Evolutionary conservation across 2,329 filamentous ascomycete genomes (phyloP).

Genomic region (Atkinsonella hypoxylon): DNA sequence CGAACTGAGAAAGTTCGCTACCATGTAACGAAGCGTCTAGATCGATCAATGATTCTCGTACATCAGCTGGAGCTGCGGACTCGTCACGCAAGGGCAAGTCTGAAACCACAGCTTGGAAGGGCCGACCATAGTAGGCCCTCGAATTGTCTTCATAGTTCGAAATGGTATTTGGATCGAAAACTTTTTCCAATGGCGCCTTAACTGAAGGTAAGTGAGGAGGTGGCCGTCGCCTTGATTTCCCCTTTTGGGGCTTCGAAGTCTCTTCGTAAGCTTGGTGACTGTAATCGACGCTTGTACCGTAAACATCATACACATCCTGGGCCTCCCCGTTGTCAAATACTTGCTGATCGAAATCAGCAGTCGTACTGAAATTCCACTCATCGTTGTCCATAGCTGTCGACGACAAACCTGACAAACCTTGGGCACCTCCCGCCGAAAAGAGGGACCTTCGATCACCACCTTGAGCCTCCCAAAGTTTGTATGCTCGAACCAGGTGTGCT

Average conservation of each 20-base stretch:
- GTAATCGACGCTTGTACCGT: constrained; percentile 47
- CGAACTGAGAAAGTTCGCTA: constrained; percentile 43
- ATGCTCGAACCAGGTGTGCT: constrained; percentile 55
- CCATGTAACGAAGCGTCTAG: constrained; percentile 48
- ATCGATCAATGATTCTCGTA: constrained; percentile 54
- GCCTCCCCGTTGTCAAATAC: constrained; percentile 40
- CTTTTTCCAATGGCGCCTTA: constrained; percentile 48
- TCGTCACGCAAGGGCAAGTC: constrained; percentile 50
- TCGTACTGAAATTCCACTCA: constrained; percentile 58
- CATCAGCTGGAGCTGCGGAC: constrained; percentile 32
- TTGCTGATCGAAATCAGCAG: constrained; percentile 49
- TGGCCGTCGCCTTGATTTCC: constrained; percentile 41
- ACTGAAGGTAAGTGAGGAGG: constrained; percentile 46
- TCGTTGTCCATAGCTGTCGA: constrained; percentile 38
- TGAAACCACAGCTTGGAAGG: constrained; percentile 29
- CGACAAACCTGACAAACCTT: constrained; percentile 33
- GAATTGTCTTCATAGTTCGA: constrained; percentile 55
- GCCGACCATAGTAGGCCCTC: constrained; percentile 44
- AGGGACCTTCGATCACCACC: constrained; percentile 59
- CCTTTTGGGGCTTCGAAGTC: constrained; percentile 39
- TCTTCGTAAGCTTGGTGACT: constrained; percentile 31
- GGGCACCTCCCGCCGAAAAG: constrained; percentile 47
- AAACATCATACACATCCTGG: constrained; percentile 48
- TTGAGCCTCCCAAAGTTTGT: constrained; percentile 62
- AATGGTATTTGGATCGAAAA: constrained; percentile 55